phyloP scores from a whole-genome alignment of 2,329 filamentous ascomycete genomes.

The Sarocladiaceae sp. region DNA sequence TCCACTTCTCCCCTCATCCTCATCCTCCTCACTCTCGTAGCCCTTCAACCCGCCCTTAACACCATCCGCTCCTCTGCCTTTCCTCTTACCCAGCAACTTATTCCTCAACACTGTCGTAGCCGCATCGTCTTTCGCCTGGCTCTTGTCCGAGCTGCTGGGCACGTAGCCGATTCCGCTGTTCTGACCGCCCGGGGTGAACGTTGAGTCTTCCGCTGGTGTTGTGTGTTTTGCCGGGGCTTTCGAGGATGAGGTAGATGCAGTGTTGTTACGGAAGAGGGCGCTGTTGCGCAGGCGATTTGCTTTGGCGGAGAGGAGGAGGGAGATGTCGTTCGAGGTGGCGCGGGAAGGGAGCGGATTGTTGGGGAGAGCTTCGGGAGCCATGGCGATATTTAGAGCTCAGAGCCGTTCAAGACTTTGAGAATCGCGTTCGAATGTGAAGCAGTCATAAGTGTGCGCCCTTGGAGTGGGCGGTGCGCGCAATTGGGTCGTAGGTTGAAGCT shows the following conservation, averaged over 20 bases:
- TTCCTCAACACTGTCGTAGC: constrained; percentile 22
- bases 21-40: constrained; percentile 19
- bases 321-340: constrained; percentile 37
- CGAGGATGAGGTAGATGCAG: constrained; percentile 11
- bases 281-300: constrained; percentile 27
- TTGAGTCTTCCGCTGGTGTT: constrained; percentile 17
- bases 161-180: constrained; percentile 40
- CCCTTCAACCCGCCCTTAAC: constrained; percentile 28
- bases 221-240: constrained; percentile 5
- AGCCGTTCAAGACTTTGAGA: too few species aligned
- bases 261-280: constrained; percentile 16
- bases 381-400: background rate
- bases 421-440: background rate
- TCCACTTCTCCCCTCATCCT: constrained; percentile 30
- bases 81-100: constrained; percentile 22
- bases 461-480: too few species aligned
- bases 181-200: constrained; percentile 9
- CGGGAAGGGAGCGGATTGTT: constrained; percentile 29
- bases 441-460: too few species aligned
- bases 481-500: too few species aligned
- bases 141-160: constrained; percentile 18
- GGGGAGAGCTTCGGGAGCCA: constrained; percentile 12
- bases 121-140: constrained; percentile 15
- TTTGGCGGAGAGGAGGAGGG: constrained; percentile 32
- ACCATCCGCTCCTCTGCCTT: constrained; percentile 27